Percentiles rank a stretch among this genome's conserved stretches.
These are phyloP conservation scores for Eutrema yunnanense DNA, from an alignment of 345 rosid species.

Conservation along the genomic window DNA sequence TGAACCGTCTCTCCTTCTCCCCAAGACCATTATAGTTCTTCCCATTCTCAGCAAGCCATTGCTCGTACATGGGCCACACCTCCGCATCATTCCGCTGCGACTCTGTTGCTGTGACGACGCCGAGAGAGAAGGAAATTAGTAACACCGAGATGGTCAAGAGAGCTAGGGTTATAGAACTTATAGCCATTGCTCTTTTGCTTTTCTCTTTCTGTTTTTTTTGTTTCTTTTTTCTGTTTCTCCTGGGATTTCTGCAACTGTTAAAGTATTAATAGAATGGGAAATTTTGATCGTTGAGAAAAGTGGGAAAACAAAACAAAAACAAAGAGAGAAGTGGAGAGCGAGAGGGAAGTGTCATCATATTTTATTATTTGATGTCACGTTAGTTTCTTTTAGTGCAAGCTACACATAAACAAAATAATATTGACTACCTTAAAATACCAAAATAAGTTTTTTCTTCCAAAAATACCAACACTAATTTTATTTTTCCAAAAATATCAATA, in stretches of 20 bases:
- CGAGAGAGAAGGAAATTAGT: not conserved
- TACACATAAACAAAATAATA: too few relatives aligned
- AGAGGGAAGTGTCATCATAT: too few relatives aligned
- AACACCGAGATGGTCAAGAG: not conserved
- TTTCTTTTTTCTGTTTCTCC: too few relatives aligned
- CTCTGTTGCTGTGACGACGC: not conserved
- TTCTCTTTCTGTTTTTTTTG: not conserved
- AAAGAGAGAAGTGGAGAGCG: too few relatives aligned
- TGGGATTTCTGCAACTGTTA: too few relatives aligned
- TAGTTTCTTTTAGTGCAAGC: too few relatives aligned
- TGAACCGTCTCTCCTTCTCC: constrained; percentile 48
- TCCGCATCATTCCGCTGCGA: not conserved
- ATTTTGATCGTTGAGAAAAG: not conserved
- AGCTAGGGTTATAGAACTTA: not conserved
- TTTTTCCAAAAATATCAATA: too few relatives aligned
- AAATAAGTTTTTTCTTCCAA: too few relatives aligned
- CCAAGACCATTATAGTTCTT: constrained; percentile 47
- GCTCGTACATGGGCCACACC: constrained; percentile 31
- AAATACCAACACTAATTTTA: too few relatives aligned
- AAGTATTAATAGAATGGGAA: not conserved
- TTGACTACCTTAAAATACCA: too few relatives aligned
- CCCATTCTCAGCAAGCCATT: constrained; percentile 42
- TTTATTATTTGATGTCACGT: too few relatives aligned
- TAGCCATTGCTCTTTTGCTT: not conserved
- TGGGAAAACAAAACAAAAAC: too few relatives aligned